Evolutionary conservation across 495 filamentous ascomycete species (phyloP), one percentile per base, ranked within the genome.

Genomic region (Lasiosphaeris hirsuta): DNA sequence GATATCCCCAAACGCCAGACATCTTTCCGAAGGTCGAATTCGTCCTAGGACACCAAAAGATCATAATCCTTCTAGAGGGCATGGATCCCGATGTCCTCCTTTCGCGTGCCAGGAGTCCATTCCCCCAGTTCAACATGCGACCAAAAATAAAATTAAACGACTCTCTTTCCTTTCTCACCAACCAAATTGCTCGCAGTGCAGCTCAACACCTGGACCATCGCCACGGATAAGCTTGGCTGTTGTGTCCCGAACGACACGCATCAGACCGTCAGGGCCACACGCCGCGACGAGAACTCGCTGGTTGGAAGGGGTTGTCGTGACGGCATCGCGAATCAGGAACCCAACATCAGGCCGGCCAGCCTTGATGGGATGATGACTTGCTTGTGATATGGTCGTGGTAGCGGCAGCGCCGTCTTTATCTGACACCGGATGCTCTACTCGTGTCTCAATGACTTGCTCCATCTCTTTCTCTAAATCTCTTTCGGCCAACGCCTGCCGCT

Each of bases 151-250:
- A 30, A 30, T 5, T 5, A 30, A 30, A 2, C 2, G 5, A 30
- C 2, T 30, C 23, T 30, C 23, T 30, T 30, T 30, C 5, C 5
- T 30, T 30, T 5, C 5, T 59, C 49, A 81, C 77, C 76, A 84
- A 4, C 77, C 79, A 64, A 84, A 84, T 66, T 81, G 73, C 63
- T 82, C 79, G 56, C 74, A 79, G 64, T 81, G 76, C 50, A 82
- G 64, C 63, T 82, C 79, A 9, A 83, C 71, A 15, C 70, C 76
- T 4, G 80, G 77, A 5, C 81, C 80, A 10, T 72, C 70, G 3
- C 75, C 63, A 0, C 64, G 66, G 8, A 84, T 82, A 58, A 73
- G 72, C 37, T 66, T 66, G 14, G 79, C 79, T n/a, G 76, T 75
- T 1, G 76, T 76, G 11, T 81, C 72, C n/a, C 79, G 70, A 45